Evolutionary conservation across 129 eudicot species (phyloP).

Genomic region (Helianthus tuberosus): DNA sequence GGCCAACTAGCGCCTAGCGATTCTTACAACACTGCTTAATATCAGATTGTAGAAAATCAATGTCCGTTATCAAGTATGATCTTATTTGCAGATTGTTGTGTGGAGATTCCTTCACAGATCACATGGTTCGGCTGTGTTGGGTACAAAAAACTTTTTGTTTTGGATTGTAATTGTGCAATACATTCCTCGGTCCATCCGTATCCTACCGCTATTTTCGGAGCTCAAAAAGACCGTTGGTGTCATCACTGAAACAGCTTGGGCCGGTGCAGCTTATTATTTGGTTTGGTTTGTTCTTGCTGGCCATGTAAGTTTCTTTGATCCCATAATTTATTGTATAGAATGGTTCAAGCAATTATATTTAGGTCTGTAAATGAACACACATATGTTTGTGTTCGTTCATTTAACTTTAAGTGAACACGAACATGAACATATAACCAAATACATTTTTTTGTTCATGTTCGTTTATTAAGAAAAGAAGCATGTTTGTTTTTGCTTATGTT

Average conservation of each 20-base stretch:
- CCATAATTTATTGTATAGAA: neutral
- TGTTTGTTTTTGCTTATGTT: too few relatives aligned
- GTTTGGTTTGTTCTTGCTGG: constrained; percentile 88
- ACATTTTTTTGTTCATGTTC: too few relatives aligned
- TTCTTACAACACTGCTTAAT: too few relatives aligned
- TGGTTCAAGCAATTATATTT: neutral
- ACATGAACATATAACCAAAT: too few relatives aligned
- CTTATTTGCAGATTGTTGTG: constrained; percentile 64
- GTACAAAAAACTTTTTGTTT: constrained; percentile 62
- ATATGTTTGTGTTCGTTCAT: too few relatives aligned
- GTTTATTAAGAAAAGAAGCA: too few relatives aligned
- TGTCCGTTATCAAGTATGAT: neutral
- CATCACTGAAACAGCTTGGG: constrained; percentile 96
- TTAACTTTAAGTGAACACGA: too few relatives aligned
- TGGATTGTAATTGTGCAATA: constrained; percentile 70
- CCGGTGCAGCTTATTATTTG: constrained; percentile 91
- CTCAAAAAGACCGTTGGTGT: constrained; percentile 90
- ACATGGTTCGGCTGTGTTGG: constrained; percentile 72
- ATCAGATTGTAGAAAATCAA: neutral
- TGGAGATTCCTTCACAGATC: constrained; percentile 71
- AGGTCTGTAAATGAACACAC: too few relatives aligned
- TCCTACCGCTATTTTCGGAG: constrained; percentile 80
- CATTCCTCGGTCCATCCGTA: constrained; percentile 71
- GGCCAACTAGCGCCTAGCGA: too few relatives aligned
- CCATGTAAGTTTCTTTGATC: constrained; percentile 62